Conservation (phyloP, 2,329 filamentous ascomycete species). For the Penicillium concentricum region DNA sequence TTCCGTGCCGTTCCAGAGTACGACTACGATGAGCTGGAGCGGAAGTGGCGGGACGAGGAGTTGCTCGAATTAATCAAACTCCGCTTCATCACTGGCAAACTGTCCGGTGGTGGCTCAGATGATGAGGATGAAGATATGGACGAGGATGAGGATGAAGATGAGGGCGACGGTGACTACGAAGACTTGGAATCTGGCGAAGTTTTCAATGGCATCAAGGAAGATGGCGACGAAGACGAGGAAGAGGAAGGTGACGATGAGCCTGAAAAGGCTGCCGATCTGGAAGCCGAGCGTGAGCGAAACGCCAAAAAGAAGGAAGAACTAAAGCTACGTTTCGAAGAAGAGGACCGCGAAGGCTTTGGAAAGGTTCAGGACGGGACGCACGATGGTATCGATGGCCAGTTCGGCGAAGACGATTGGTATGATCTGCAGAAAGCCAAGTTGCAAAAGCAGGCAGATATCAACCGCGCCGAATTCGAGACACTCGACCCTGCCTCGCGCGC, state of each 20-base stretch:
- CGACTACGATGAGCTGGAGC: constrained; percentile 76
- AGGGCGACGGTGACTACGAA: constrained; percentile 79
- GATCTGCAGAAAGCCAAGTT: constrained; percentile 92
- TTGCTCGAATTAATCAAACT: constrained; percentile 71
- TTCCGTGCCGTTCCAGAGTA: constrained; percentile 76
- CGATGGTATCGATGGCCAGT: constrained; percentile 66
- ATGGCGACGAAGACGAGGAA: constrained; percentile 46
- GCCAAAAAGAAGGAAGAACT: constrained; percentile 92
- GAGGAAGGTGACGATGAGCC: constrained; percentile 55
- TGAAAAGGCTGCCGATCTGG: constrained; percentile 56
- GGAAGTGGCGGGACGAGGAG: constrained; percentile 80
- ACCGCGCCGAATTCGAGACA: constrained; percentile 85
- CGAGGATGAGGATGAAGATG: constrained; percentile 57
- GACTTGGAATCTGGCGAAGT: constrained; percentile 77
- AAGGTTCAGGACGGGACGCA: constrained; percentile 83
- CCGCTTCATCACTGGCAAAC: constrained; percentile 71
- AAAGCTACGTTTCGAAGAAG: constrained; percentile 90
- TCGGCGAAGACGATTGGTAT: constrained; percentile 98
- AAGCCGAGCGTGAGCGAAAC: constrained; percentile 86
- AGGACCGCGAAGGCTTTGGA: constrained; percentile 88
- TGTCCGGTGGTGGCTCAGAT: constrained; percentile 57
- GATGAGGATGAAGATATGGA: constrained; percentile 52
- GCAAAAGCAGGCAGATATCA: constrained; percentile 95
- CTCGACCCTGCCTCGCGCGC: constrained; percentile 81
- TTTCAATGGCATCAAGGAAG: constrained; percentile 39